phyloP scores from a whole-genome alignment of 2,329 filamentous ascomycete species.

The Dactylellina drechsleri region DNA sequence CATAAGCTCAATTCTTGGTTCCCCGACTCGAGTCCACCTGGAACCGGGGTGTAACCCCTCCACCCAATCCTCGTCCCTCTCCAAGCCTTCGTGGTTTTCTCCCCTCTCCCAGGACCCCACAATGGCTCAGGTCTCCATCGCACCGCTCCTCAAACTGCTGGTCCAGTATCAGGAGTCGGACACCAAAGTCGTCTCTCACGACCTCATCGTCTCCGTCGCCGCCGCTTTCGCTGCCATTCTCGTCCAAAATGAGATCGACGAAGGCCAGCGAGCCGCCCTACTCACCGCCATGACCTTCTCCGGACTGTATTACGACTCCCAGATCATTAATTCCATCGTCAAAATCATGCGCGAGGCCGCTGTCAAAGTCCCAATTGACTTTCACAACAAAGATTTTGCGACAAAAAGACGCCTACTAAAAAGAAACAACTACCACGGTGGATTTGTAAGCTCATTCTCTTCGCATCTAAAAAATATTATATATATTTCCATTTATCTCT shows the following conservation, averaged over 20 bases:
- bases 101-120: neutral
- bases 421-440: slow-evolving; percentile 81
- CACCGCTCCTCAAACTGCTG: slow-evolving; percentile 48
- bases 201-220: slow-evolving; percentile 25
- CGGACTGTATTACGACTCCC: slow-evolving; percentile 80
- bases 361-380: slow-evolving; percentile 72
- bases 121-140: slow-evolving; percentile 35
- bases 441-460: slow-evolving; percentile 72
- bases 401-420: slow-evolving; percentile 70
- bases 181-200: slow-evolving; percentile 8
- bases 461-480: no score
- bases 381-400: slow-evolving; percentile 64
- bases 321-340: slow-evolving; percentile 87
- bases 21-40: neutral
- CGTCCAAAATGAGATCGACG: slow-evolving; percentile 4
- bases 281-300: slow-evolving; percentile 94
- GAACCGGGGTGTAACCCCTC: neutral
- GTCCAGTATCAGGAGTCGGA: slow-evolving; percentile 45
- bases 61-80: slow-evolving; percentile 2
- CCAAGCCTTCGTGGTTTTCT: neutral
- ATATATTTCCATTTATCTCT: slow-evolving; percentile 1
- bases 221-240: slow-evolving; percentile 37
- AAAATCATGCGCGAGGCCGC: slow-evolving; percentile 84
- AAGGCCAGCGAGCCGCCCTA: slow-evolving; percentile 85
- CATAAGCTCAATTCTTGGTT: neutral